Evolutionary conservation across 768 basidiomycete genomes (phyloP).

Genomic region (Tylopilus balloui): DNA sequence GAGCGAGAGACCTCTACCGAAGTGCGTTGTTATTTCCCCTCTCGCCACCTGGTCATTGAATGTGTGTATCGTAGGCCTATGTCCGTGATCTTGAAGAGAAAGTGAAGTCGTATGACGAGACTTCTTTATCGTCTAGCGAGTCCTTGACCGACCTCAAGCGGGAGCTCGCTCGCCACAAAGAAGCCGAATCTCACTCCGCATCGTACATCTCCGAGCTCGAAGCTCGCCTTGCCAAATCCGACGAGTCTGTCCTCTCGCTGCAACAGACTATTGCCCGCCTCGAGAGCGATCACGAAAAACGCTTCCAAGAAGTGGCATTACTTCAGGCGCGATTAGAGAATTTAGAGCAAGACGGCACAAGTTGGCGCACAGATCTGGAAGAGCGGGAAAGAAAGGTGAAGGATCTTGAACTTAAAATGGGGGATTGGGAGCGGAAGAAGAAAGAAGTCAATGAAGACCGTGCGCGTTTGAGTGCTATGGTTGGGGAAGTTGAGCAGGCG

Average conservation of each 20-base stretch:
- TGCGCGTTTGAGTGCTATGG: conserved; percentile 60
- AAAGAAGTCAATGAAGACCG: conserved; percentile 64
- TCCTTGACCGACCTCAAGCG: conserved; percentile 80
- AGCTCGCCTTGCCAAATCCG: conserved; percentile 68
- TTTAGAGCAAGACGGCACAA: conserved; percentile 69
- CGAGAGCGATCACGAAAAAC: conserved; percentile 71
- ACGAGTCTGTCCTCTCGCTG: conserved; percentile 69
- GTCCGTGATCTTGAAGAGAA: conserved; percentile 91
- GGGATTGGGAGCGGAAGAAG: conserved; percentile 71
- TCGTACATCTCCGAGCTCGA: conserved; percentile 89
- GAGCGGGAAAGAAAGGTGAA: conserved; percentile 71
- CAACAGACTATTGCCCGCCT: conserved; percentile 69
- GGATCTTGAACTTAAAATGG: conserved; percentile 73
- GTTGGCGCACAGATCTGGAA: conserved; percentile 83
- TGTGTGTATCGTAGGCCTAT: conserved; percentile 59
- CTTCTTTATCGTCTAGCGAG: conserved; percentile 67
- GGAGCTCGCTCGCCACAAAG: conserved; percentile 75
- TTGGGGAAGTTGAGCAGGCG: conserved; percentile 66
- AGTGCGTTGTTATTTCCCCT: conserved; percentile 40
- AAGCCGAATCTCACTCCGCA: conserved; percentile 63
- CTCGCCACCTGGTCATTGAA: conserved; percentile 1
- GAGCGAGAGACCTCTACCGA: conserved; percentile 92
- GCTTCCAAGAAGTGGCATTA: conserved; percentile 63
- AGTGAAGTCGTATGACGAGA: conserved; percentile 81
- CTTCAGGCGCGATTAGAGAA: conserved; percentile 69